phyloP scores from a whole-genome alignment of 2,329 filamentous ascomycete genomes.

The Cadophora gregata region DNA sequence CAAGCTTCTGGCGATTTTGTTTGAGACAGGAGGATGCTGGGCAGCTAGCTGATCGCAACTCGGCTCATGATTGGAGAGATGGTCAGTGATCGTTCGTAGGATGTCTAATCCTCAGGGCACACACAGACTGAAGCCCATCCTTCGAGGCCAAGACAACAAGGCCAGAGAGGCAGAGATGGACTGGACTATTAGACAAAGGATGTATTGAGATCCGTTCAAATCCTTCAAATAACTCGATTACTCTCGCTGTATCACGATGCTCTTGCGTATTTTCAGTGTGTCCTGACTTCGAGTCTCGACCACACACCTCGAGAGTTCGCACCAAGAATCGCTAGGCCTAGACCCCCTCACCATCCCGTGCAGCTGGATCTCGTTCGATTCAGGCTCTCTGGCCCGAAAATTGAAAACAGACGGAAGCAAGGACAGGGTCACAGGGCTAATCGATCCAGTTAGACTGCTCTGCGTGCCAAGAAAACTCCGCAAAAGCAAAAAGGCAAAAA shows the following conservation, averaged over 20 bases:
- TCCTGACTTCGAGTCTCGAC: constrained; percentile 13
- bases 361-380: constrained; percentile 10
- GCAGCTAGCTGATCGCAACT: not conserved
- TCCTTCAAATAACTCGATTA: not conserved
- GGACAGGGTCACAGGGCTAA: not conserved
- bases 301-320: not conserved
- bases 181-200: not conserved
- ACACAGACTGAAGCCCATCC: not conserved
- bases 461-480: not conserved
- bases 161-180: not conserved
- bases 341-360: constrained; percentile 8
- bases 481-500: not conserved
- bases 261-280: not conserved
- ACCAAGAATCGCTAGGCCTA: not conserved
- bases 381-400: not conserved
- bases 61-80: constrained; percentile 4
- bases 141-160: not conserved
- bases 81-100: not conserved
- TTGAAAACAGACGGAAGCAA: not conserved
- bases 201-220: not conserved
- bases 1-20: constrained; percentile 15
- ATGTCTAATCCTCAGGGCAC: not conserved
- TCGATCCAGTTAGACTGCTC: not conserved
- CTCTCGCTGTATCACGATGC: not conserved
- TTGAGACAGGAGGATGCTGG: not conserved